Base-by-base conservation (phyloP, 2,329 filamentous ascomycete species). In the Epichloe sylvatica region DNA sequence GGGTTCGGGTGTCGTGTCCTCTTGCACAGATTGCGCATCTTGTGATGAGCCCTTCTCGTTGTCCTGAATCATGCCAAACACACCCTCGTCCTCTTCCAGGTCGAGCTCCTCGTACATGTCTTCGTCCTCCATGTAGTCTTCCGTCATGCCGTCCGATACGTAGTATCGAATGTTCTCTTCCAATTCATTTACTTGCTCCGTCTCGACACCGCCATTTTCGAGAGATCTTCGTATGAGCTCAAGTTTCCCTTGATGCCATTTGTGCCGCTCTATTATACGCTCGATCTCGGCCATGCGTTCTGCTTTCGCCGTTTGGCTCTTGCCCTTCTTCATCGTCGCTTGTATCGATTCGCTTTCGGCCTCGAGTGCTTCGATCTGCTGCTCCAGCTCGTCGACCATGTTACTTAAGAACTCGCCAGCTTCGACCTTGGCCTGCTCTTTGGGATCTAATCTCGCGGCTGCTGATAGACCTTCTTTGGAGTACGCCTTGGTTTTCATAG, bases 401-500 rank as follows among this genome's bases (percentile, higher is more conserved):
- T 72, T 78, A 54, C 81, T 82, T 43, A 98, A 73, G 69, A 97
- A 97, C 51, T 95, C 84, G 70, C 83, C 80, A 33, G 86, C 77
- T 60, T 97, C 91, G 54, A 86, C 75, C 70, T 95, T 94, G 65
- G 94, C 91, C 67, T 94, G 88, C 67, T 97, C 92, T 65, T 90
- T 94, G n/a, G 92, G 92, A 70, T 98, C 92, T 55, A 97, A 77
- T 68, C 94, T 94, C 46, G 88, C 83, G 25, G 89, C 88, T 47
- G 91, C 86, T 55, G 87, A 92, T 56, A 98, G 72, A 42, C 92
- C 92, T 70, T 97, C 92, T 74, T 98, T 97, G 54, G 92, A 97
- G 70, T 95, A 98, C 53, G 92, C 92, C 69, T 98, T 98, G 51
- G 92, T 98, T 76, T 98, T 98, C 92, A 98, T 97, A 62, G 95